Evolutionary conservation across 2,329 filamentous ascomycete genomes (phyloP).

Genomic region (Mycosphaerella sp.): DNA sequence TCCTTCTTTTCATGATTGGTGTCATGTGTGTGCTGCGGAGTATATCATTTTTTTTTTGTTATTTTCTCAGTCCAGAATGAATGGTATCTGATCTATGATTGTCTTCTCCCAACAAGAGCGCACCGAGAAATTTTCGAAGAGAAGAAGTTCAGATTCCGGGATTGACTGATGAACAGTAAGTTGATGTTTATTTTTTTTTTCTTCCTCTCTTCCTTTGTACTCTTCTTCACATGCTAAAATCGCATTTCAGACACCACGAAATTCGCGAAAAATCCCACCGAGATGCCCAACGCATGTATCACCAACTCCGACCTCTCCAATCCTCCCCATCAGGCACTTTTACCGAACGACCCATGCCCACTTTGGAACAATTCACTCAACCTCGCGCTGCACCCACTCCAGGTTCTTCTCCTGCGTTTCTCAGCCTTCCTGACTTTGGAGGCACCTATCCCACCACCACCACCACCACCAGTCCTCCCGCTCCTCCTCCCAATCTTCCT

Average conservation of each 20-base stretch:
- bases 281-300: conserved; percentile 29
- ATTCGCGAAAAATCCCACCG: conserved; percentile 30
- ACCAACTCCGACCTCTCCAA: conserved; percentile 26
- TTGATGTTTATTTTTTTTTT: neutral
- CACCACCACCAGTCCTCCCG: neutral
- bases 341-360: conserved; percentile 22
- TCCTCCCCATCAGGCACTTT: conserved; percentile 29
- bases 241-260: neutral
- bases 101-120: conserved; percentile 20
- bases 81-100: neutral
- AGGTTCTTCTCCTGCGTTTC: conserved; percentile 1
- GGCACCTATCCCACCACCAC: neutral
- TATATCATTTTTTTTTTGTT: too few species aligned
- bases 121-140: conserved; percentile 31
- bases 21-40: too few species aligned
- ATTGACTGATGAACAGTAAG: conserved; percentile 28
- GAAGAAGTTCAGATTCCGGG: conserved; percentile 31
- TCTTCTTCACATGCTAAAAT: neutral
- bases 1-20: too few species aligned
- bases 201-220: too few species aligned
- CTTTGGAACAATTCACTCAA: conserved; percentile 28
- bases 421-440: conserved; percentile 1
- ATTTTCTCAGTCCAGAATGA: neutral
- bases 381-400: conserved; percentile 24
- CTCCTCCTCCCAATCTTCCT: too few species aligned